These are phyloP conservation scores for Erysiphe pulchra DNA, from an alignment of 2,329 filamentous ascomycete genomes.

Conservation along the genomic window DNA sequence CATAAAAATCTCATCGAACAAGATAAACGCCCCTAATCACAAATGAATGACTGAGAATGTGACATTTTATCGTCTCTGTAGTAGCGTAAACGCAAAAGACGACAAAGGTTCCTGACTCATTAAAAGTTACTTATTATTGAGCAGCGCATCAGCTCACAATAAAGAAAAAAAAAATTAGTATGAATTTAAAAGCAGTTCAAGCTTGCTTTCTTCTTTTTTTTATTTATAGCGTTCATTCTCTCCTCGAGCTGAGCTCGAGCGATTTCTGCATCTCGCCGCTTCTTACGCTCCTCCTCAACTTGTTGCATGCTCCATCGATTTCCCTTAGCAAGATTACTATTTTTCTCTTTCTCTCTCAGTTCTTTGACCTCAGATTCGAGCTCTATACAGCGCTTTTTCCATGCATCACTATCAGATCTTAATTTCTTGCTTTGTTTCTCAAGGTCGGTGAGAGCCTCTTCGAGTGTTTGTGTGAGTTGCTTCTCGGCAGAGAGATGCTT, in stretches of 20 bases:
- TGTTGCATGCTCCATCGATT: conserved; percentile 54
- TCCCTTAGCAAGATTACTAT: conserved; percentile 10
- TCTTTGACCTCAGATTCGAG: conserved; percentile 21
- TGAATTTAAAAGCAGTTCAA: conserved; percentile 59
- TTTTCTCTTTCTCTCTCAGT: conserved; percentile 20
- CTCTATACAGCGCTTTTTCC: conserved; percentile 53
- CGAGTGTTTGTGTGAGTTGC: conserved; percentile 79
- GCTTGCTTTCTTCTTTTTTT: conserved; percentile 61
- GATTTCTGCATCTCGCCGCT: conserved; percentile 69
- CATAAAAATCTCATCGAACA: too few species aligned
- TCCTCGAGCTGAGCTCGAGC: conserved; percentile 77
- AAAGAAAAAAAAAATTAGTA: too few species aligned
- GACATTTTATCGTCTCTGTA: too few species aligned
- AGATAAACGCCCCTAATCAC: too few species aligned
- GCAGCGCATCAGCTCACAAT: too few species aligned
- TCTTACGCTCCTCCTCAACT: conserved; percentile 89
- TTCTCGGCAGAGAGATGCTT: conserved; percentile 92
- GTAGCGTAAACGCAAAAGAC: too few species aligned
- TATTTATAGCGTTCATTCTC: conserved; percentile 74
- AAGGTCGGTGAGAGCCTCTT: conserved; percentile 84
- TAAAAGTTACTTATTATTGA: too few species aligned
- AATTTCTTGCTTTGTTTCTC: conserved; percentile 80
- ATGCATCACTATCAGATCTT: conserved; percentile 70
- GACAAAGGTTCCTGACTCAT: too few species aligned
- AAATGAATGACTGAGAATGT: too few species aligned